phyloP scores from a whole-genome alignment of 2,329 filamentous ascomycete species.

The Emmonsiellopsis sp. region DNA sequence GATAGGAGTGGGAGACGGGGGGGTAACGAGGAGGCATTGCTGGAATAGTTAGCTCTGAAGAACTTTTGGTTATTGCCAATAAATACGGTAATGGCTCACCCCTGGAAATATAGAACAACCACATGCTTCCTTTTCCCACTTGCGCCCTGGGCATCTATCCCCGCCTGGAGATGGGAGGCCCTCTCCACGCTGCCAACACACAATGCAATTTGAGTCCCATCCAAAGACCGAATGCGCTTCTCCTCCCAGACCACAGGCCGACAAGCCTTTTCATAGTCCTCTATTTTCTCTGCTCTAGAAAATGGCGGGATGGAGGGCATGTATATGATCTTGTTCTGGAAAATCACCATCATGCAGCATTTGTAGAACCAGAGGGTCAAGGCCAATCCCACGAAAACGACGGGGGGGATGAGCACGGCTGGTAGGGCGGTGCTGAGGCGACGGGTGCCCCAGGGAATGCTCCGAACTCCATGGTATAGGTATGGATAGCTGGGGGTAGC shows the following conservation, averaged over 20 bases:
- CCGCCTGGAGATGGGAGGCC: neutral
- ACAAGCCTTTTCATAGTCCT: slow-evolving; percentile 53
- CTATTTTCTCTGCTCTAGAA: slow-evolving; percentile 57
- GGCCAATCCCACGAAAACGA: slow-evolving; percentile 57
- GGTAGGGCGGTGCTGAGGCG: slow-evolving; percentile 23
- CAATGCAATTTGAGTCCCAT: slow-evolving; percentile 57
- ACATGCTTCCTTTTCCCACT: slow-evolving; percentile 17
- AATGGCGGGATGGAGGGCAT: slow-evolving; percentile 68
- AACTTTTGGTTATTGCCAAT: neutral
- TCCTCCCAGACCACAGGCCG: slow-evolving; percentile 59
- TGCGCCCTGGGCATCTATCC: neutral
- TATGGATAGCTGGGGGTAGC: neutral
- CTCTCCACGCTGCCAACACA: slow-evolving; percentile 37
- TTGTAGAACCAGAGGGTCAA: slow-evolving; percentile 55
- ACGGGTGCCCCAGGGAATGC: neutral
- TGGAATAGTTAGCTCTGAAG: neutral
- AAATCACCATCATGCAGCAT: slow-evolving; percentile 64
- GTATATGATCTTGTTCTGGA: slow-evolving; percentile 77
- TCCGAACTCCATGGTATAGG: neutral
- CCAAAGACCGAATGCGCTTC: slow-evolving; percentile 49
- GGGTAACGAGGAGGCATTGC: slow-evolving; percentile 37
- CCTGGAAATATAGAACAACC: slow-evolving; percentile 42
- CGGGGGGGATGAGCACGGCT: slow-evolving; percentile 52
- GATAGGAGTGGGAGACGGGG: slow-evolving; percentile 41
- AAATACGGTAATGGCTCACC: slow-evolving; percentile 20